Percentiles rank a stretch among this genome's conserved stretches.
These are phyloP conservation scores for Fusarium tanahbumbuense DNA, from an alignment of 2,329 filamentous ascomycete species.

Conservation along the genomic window DNA sequence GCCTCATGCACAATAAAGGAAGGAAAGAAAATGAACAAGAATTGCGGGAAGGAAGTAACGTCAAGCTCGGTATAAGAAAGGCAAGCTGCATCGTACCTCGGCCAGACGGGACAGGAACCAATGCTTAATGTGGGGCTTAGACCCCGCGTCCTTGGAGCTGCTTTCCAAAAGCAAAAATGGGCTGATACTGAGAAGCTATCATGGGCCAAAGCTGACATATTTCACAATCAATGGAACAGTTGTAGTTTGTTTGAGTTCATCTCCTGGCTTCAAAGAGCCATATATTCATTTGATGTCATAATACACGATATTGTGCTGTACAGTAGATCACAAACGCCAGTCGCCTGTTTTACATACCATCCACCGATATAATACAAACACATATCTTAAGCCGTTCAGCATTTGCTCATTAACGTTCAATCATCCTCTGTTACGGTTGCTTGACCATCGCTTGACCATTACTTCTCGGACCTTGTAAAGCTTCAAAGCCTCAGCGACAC, in stretches of 20 bases:
- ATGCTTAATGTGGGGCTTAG: constrained; percentile 41
- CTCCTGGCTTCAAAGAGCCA: neutral
- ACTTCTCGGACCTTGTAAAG: constrained; percentile 84
- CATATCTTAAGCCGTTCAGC: neutral
- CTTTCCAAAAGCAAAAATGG: constrained; percentile 31
- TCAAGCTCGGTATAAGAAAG: neutral
- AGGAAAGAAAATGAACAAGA: neutral
- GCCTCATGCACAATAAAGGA: neutral
- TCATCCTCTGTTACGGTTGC: constrained; percentile 73
- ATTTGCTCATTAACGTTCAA: neutral
- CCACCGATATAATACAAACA: constrained; percentile 17
- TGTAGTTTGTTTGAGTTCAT: neutral
- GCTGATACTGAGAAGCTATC: neutral
- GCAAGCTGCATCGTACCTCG: constrained; percentile 39
- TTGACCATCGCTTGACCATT: constrained; percentile 83
- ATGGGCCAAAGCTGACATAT: neutral
- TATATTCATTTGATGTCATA: constrained; percentile 1
- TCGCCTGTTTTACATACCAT: constrained; percentile 9
- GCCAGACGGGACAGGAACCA: constrained; percentile 39
- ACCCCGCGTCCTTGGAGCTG: constrained; percentile 43
- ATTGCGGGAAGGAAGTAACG: neutral
- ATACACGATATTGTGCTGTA: constrained; percentile 15
- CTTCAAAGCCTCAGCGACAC: constrained; percentile 72
- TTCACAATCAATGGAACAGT: neutral
- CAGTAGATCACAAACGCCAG: constrained; percentile 25